Percentiles rank a stretch among this genome's conserved stretches.
Conservation (phyloP, 305 asterid genomes). For the Fraxinus xanthoxyloides region DNA sequence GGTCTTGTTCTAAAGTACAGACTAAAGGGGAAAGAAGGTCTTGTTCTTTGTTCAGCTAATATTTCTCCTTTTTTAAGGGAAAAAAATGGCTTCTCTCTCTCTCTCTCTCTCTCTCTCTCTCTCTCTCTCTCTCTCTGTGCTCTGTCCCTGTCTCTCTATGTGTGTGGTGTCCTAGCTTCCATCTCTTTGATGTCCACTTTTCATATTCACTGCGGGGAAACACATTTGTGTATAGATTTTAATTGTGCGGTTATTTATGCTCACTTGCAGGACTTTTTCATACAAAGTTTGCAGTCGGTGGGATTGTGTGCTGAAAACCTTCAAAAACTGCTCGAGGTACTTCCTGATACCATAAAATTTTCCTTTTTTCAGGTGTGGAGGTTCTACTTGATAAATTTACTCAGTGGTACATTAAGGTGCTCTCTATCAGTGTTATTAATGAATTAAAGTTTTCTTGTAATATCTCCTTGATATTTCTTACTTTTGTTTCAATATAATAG, state of each 20-base stretch:
- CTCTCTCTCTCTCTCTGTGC: not conserved
- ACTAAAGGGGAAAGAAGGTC: not conserved
- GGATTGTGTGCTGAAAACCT: constrained; percentile 88
- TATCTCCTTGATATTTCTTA: constrained; percentile 2
- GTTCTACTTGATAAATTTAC: constrained; percentile 9
- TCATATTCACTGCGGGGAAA: not conserved
- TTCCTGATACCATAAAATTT: not conserved
- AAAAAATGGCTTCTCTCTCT: not conserved
- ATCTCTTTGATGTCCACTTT: not conserved
- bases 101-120: no score
- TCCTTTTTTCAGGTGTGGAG: constrained; percentile 14
- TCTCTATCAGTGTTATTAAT: constrained; percentile 8
- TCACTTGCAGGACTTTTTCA: constrained; percentile 74
- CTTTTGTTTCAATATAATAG: constrained; percentile 38
- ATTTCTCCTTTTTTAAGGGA: not conserved
- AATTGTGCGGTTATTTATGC: constrained; percentile 19
- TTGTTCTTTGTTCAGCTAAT: not conserved
- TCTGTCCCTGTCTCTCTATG: not conserved
- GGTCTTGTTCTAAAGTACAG: not conserved
- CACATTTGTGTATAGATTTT: constrained; percentile 13
- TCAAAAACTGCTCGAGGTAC: constrained; percentile 93
- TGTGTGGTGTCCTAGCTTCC: not conserved
- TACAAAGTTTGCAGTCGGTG: constrained; percentile 85
- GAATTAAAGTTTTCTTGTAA: not conserved
- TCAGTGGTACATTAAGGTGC: constrained; percentile 15